phyloP scores from a whole-genome alignment of 2,329 filamentous ascomycete species.

The Cladosporium halotolerans region DNA sequence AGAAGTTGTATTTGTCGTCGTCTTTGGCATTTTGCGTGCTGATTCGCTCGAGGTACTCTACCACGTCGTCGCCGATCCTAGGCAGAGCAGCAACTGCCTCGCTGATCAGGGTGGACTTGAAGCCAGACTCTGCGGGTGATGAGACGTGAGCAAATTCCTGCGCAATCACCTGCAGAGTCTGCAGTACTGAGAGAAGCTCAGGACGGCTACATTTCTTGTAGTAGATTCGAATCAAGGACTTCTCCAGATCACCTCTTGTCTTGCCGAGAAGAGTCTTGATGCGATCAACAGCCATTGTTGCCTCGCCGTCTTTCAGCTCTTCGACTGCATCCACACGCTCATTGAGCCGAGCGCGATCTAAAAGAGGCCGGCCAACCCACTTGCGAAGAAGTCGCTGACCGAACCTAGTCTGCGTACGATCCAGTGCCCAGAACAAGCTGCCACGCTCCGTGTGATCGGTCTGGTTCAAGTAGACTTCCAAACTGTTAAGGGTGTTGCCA shows the following conservation, averaged over 20 bases:
- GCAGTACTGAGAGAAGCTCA: slow-evolving; percentile 77
- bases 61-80: slow-evolving; percentile 64
- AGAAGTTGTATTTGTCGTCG: slow-evolving; percentile 93
- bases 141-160: slow-evolving; percentile 67
- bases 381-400: slow-evolving; percentile 83
- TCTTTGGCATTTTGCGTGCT: slow-evolving; percentile 74
- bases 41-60: slow-evolving; percentile 74
- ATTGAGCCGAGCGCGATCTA: slow-evolving; percentile 68
- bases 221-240: slow-evolving; percentile 89
- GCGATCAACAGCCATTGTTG: slow-evolving; percentile 63
- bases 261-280: slow-evolving; percentile 64
- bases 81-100: slow-evolving; percentile 71
- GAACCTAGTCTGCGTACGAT: slow-evolving; percentile 85
- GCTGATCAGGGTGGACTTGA: slow-evolving; percentile 62
- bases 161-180: slow-evolving; percentile 76
- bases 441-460: slow-evolving; percentile 81
- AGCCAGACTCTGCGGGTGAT: slow-evolving; percentile 60
- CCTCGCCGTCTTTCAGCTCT: slow-evolving; percentile 67
- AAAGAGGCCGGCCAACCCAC: slow-evolving; percentile 87
- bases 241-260: slow-evolving; percentile 78
- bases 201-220: slow-evolving; percentile 92
- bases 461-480: slow-evolving; percentile 93
- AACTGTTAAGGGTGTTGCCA: slow-evolving; percentile 85
- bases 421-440: slow-evolving; percentile 90
- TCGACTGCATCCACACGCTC: slow-evolving; percentile 78